Base-by-base conservation (phyloP, 2,329 filamentous ascomycete species). In the Raffaelea deltoideospora region DNA sequence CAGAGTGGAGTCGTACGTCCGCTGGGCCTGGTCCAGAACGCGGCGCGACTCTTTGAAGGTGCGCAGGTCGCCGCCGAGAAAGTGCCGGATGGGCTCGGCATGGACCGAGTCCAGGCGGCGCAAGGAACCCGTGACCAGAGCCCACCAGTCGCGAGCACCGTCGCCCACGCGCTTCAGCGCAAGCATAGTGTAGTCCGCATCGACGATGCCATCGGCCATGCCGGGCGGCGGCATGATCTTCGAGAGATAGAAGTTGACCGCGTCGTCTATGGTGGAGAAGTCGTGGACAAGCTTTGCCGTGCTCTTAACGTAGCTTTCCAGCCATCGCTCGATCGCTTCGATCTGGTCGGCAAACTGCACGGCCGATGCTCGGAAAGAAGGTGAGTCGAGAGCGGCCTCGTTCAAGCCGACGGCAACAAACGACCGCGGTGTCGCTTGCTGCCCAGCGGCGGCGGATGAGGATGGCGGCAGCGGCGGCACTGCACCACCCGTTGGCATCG, bases 311-410 rank as follows among this genome's bases (percentile, higher is more conserved):
- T 73, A 73, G 36, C 60, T 61, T 30, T 70, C 86, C 22, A 98
- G 80, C 90, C 90, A 98, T 67, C 74, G 76, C 58, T 96, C 90
- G 41, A 96, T 72, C 38, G 76, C 70, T 46, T 96, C 90, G 50
- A 94, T 74, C 61, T 98, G 88, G 46, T 96, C 90, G 44, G 76
- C 71, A 53, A 94, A 94, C 60, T 95, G 85, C 33, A 80, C 63
- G 30, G 84, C 74, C 18, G 83, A 83, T 33, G 87, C 84, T 45
- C 90, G 84, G 57, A 96, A 96, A 26, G 87, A 92, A 20, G 90
- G 90, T 28, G 87, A 95, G 60, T 98, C 90, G 61, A 96, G 80
- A 17, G 86, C 82, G 35, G 90, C 90, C 69, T 98, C 90, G 61
- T 88, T 90, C 48, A 96, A 70, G 42, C 78, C 77, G 26, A 96